Conservation (phyloP, 2,329 filamentous ascomycete species). For the Beauveria brongniartii region DNA sequence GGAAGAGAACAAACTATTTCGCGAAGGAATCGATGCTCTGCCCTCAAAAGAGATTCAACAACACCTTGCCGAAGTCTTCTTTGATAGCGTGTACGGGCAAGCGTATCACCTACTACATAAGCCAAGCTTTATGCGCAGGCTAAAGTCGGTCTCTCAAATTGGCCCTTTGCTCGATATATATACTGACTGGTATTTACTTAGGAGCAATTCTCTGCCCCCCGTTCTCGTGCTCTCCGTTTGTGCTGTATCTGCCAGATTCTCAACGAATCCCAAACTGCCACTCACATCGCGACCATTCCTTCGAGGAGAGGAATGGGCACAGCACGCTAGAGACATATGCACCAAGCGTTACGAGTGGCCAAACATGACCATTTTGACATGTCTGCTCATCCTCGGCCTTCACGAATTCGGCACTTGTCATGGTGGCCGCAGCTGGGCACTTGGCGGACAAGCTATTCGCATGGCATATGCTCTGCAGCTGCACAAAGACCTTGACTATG, state of each 20-base stretch:
- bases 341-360: conserved; percentile 85
- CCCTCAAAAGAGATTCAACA: conserved; percentile 84
- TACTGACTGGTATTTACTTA: conserved; percentile 11
- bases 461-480: conserved; percentile 96
- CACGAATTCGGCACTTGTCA: conserved; percentile 98
- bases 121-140: conserved; percentile 88
- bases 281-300: conserved; percentile 68
- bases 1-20: conserved; percentile 69
- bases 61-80: conserved; percentile 89
- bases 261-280: conserved; percentile 72
- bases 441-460: conserved; percentile 87
- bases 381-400: conserved; percentile 77
- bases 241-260: conserved; percentile 91
- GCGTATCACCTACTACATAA: conserved; percentile 93
- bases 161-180: too few relatives aligned
- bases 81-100: conserved; percentile 92
- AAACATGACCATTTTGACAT: conserved; percentile 91
- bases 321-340: conserved; percentile 77
- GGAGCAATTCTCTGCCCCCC: conserved; percentile 61
- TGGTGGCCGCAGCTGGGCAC: conserved; percentile 89
- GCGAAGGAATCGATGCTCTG: conserved; percentile 74
- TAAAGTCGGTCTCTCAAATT: conserved; percentile 46
- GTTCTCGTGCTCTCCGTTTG: conserved; percentile 91
- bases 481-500: conserved; percentile 82
- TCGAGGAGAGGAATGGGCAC: conserved; percentile 86